Evolutionary conservation across 306 rosid species (phyloP).

Genomic region (Hippophae gyantsensis): DNA sequence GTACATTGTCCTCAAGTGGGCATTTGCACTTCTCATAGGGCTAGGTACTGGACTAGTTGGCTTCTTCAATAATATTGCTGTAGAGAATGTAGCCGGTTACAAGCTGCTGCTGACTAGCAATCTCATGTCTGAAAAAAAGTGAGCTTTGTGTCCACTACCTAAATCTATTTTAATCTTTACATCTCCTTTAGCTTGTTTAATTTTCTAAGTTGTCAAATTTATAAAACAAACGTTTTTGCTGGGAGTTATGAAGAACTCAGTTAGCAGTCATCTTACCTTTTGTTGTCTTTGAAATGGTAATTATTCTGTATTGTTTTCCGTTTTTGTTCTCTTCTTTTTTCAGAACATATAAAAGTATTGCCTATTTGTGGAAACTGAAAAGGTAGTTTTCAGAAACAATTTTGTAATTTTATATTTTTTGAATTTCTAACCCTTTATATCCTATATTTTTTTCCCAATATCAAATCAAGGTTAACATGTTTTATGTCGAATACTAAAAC

Average conservation of each 20-base stretch:
- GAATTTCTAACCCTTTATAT: no score
- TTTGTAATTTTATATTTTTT: no score
- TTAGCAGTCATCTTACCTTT: no score
- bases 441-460: no score
- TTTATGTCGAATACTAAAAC: no score
- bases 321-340: no score
- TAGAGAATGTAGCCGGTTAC: constrained; percentile 73
- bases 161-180: background rate
- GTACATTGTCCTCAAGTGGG: constrained; percentile 60
- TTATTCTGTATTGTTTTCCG: no score
- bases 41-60: constrained; percentile 63
- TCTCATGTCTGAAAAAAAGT: constrained; percentile 51
- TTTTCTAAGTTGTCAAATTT: background rate
- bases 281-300: no score
- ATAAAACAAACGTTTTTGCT: background rate
- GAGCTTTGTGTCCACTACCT: constrained; percentile 21
- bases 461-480: no score
- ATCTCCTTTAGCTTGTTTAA: background rate
- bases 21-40: constrained; percentile 61
- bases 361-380: no score
- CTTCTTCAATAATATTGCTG: constrained; percentile 58
- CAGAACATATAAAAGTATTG: no score
- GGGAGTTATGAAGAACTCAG: background rate
- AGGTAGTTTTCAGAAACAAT: no score
- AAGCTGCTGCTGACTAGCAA: constrained; percentile 48